These are phyloP conservation scores for Coniochaeta sp. DNA, from an alignment of 2,329 filamentous ascomycete species.

Conservation along the genomic window DNA sequence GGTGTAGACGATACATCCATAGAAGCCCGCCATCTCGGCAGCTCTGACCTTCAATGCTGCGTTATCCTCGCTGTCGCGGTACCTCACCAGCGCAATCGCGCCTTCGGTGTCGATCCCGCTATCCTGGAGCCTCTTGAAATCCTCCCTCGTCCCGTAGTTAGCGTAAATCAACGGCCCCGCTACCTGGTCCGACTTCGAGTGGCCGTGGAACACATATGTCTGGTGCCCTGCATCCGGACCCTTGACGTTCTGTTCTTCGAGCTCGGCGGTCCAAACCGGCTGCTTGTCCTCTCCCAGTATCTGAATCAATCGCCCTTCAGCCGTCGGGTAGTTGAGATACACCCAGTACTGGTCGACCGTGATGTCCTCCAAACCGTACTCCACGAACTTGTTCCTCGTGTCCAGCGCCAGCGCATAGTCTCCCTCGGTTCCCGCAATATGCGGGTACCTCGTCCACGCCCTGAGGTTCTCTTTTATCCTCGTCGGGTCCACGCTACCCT, in stretches of 20 bases:
- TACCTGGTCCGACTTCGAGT: conserved; percentile 81
- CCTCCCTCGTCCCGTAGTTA: conserved; percentile 80
- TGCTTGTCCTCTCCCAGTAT: conserved; percentile 63
- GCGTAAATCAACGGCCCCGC: conserved; percentile 83
- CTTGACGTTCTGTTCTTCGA: conserved; percentile 75
- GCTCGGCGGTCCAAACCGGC: conserved; percentile 66
- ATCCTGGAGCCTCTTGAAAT: conserved; percentile 68
- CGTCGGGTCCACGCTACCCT: conserved; percentile 63
- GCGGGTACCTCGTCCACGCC: conserved; percentile 77
- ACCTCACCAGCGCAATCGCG: conserved; percentile 76
- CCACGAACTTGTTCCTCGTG: conserved; percentile 69
- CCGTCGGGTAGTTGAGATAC: conserved; percentile 85
- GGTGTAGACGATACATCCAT: conserved; percentile 85
- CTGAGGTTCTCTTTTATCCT: conserved; percentile 66
- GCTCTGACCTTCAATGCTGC: conserved; percentile 79
- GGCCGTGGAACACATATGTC: conserved; percentile 77
- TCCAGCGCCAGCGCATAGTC: conserved; percentile 82
- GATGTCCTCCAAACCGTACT: conserved; percentile 68
- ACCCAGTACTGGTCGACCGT: conserved; percentile 74
- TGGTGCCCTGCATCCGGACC: conserved; percentile 57
- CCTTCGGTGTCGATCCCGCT: conserved; percentile 68
- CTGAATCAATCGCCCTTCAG: conserved; percentile 70
- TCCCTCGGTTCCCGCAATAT: conserved; percentile 90
- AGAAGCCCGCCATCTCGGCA: conserved; percentile 78
- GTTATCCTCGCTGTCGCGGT: conserved; percentile 68